A percentile compares a stretch with the other conserved stretches of the same genome.
Conservation (phyloP, 768 basidiomycete genomes). For the Leccinum sublutescens region DNA sequence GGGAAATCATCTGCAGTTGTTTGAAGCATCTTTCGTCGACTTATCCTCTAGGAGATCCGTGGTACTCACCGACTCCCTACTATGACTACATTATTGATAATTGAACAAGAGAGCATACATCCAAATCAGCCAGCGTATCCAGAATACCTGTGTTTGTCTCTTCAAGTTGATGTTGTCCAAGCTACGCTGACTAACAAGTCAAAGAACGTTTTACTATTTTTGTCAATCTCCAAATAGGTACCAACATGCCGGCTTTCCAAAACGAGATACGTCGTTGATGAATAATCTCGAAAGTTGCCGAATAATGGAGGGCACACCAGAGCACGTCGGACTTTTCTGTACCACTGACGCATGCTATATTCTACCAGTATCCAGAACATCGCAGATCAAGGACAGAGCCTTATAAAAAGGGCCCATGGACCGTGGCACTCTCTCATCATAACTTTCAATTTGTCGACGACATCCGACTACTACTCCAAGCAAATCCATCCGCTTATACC, state of each 20-base stretch:
- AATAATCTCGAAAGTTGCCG: conserved; percentile 10
- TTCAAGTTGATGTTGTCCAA: no score
- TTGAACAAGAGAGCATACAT: no score
- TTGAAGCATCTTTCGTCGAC: no score
- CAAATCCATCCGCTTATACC: neutral
- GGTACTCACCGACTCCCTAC: no score
- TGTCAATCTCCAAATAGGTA: neutral
- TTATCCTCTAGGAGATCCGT: no score
- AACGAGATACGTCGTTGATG: neutral
- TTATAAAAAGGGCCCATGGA: conserved; percentile 6
- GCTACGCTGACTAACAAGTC: neutral
- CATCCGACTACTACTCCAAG: neutral
- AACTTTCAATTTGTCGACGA: neutral
- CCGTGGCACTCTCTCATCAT: neutral
- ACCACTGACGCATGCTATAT: neutral
- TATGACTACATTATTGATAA: no score
- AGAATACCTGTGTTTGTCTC: no score
- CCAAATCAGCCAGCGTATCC: no score
- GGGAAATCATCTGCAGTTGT: no score
- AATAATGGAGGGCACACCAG: neutral
- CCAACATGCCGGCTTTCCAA: neutral
- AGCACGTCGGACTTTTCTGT: neutral
- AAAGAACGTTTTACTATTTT: neutral
- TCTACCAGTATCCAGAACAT: conserved; percentile 4
- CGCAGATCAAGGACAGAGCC: neutral